Percentiles rank a stretch among this genome's conserved stretches.
Evolutionary conservation across 129 eudicot genomes (phyloP).

Genomic region (Logfia minima): DNA sequence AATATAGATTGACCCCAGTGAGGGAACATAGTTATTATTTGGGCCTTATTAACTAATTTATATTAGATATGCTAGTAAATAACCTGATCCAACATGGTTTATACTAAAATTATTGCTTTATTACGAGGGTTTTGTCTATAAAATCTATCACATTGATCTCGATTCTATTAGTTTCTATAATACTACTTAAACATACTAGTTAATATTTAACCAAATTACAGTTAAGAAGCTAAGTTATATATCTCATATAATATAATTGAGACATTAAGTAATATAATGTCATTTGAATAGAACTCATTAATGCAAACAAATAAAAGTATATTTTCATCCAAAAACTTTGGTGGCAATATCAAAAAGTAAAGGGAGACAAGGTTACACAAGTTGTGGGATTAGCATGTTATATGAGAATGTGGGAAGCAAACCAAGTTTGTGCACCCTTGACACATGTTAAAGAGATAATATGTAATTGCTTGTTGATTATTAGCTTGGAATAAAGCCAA

Average conservation of each 20-base stretch:
- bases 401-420: conserved; percentile 37
- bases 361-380: conserved; percentile 40
- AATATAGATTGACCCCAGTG: conserved; percentile 22
- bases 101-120: too few species aligned
- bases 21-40: conserved; percentile 24
- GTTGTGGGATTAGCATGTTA: conserved; percentile 37
- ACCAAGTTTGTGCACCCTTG: conserved; percentile 34
- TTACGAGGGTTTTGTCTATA: too few species aligned
- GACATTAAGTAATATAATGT: background rate
- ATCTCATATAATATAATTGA: background rate
- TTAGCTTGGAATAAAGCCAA: background rate
- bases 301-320: background rate
- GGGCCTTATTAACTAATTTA: background rate
- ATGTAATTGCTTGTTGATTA: background rate
- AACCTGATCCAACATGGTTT: too few species aligned
- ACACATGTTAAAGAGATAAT: conserved; percentile 3
- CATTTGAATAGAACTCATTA: background rate
- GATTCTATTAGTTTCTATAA: too few species aligned
- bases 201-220: too few species aligned
- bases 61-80: too few species aligned
- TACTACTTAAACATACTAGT: too few species aligned
- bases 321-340: conserved; percentile 17
- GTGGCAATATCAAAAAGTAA: conserved; percentile 28
- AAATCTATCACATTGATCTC: too few species aligned
- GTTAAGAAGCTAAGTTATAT: background rate